Percentiles rank a stretch among this genome's conserved stretches.
These are phyloP conservation scores for Chamaenerion angustifolium DNA, from an alignment of 345 rosid genomes.

Conservation along the genomic window DNA sequence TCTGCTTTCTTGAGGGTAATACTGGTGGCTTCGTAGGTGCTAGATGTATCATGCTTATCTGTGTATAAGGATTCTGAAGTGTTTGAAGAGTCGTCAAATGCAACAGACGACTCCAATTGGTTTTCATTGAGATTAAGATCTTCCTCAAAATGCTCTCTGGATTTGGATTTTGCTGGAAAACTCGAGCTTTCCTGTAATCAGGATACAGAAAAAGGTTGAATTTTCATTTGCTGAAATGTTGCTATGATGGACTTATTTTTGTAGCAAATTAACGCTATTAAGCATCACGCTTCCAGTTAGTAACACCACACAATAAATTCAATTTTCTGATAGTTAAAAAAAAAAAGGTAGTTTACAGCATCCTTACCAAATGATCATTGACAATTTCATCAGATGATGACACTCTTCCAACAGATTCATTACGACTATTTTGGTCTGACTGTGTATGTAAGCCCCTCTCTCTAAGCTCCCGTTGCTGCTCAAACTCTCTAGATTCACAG, in stretches of 20 bases:
- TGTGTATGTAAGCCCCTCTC: conserved; percentile 62
- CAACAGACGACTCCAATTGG: conserved; percentile 44
- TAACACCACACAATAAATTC: neutral
- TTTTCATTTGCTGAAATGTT: no score
- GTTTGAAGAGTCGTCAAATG: conserved; percentile 83
- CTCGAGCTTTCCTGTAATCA: conserved; percentile 34
- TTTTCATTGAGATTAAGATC: conserved; percentile 36
- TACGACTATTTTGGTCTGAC: conserved; percentile 44
- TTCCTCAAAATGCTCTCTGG: conserved; percentile 38
- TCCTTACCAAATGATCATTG: conserved; percentile 27
- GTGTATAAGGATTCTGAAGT: conserved; percentile 70
- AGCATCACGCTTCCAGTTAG: no score
- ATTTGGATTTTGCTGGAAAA: conserved; percentile 49
- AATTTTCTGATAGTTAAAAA: neutral
- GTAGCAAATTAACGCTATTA: no score
- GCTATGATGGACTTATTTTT: no score
- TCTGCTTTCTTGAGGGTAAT: conserved; percentile 47
- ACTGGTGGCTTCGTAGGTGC: conserved; percentile 65
- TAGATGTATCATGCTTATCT: conserved; percentile 72
- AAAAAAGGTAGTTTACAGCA: neutral
- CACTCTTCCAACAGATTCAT: conserved; percentile 39
- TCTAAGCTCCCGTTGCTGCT: conserved; percentile 87
- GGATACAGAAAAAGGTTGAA: neutral
- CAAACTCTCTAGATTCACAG: conserved; percentile 62
- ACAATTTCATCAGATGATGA: conserved; percentile 38